Percentiles rank a stretch among this genome's conserved stretches.
These are phyloP conservation scores for Erucastrum elatum DNA, from an alignment of 345 rosid genomes.

Conservation along the genomic window DNA sequence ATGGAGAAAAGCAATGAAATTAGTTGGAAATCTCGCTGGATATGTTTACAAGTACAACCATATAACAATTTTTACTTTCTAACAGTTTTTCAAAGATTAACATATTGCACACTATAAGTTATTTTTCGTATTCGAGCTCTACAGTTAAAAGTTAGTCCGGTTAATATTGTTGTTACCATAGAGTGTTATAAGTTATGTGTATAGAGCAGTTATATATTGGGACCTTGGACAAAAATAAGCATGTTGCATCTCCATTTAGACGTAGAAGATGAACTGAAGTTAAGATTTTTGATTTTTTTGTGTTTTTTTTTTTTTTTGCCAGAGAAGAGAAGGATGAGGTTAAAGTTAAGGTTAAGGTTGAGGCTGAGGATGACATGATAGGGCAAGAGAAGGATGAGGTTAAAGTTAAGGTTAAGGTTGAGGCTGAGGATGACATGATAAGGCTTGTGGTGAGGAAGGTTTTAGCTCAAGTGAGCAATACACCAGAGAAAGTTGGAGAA, in stretches of 20 bases:
- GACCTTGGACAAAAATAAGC: not conserved
- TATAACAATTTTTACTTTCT: too few relatives aligned
- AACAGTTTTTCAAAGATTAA: too few relatives aligned
- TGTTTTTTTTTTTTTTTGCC: not conserved
- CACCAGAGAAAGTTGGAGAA: not conserved
- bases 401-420: not conserved
- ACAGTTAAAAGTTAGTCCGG: not conserved
- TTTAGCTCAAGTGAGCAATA: not conserved
- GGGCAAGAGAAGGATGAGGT: not conserved
- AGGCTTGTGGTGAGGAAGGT: not conserved
- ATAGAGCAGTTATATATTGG: not conserved
- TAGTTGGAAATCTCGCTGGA: not conserved
- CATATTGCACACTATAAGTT: not conserved
- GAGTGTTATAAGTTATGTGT: not conserved
- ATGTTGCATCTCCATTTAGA: not conserved
- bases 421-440: not conserved
- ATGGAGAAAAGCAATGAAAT: not conserved
- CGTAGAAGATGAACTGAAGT: not conserved
- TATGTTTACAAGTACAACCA: not conserved
- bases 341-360: not conserved
- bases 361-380: not conserved
- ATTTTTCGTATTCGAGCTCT: not conserved
- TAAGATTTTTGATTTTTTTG: not conserved
- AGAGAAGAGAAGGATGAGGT: not conserved
- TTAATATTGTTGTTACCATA: not conserved